Conservation (phyloP, 2,329 filamentous ascomycete species). For the Trichoderma polysporum region DNA sequence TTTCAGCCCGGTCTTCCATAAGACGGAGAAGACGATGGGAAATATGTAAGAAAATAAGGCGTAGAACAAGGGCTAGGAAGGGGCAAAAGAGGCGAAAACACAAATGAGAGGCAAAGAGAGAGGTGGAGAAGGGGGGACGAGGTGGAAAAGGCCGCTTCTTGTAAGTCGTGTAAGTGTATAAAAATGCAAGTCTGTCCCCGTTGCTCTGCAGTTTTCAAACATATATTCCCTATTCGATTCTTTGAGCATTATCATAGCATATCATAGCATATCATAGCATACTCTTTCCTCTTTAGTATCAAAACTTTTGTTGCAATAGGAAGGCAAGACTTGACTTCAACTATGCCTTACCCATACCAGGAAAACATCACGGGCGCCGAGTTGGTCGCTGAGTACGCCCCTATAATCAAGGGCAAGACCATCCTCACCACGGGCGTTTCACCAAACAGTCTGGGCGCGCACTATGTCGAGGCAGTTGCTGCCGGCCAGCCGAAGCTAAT, state of each 20-base stretch:
- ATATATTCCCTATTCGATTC: neutral
- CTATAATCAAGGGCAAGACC: slow-evolving; percentile 37
- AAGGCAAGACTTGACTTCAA: neutral
- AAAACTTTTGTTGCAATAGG: neutral
- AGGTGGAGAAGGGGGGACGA: neutral
- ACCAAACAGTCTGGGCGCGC: slow-evolving; percentile 40
- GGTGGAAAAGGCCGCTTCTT: neutral
- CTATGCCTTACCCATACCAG: slow-evolving; percentile 15
- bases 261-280: neutral
- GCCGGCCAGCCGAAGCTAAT: slow-evolving; percentile 41
- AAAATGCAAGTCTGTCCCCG: neutral
- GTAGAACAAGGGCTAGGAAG: neutral
- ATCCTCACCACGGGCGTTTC: slow-evolving; percentile 46
- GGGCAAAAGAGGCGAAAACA: neutral
- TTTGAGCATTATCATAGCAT: neutral
- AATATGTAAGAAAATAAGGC: neutral
- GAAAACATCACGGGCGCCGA: slow-evolving; percentile 23
- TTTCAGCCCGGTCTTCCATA: neutral
- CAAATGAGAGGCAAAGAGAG: neutral
- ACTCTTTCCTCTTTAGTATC: neutral
- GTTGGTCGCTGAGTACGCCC: slow-evolving; percentile 31
- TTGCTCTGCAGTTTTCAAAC: neutral
- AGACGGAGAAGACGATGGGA: neutral
- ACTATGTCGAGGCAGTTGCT: slow-evolving; percentile 40
- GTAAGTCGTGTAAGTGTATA: neutral